phyloP scores from a whole-genome alignment of 495 filamentous ascomycete species.

The Aspergillus biplanus region DNA sequence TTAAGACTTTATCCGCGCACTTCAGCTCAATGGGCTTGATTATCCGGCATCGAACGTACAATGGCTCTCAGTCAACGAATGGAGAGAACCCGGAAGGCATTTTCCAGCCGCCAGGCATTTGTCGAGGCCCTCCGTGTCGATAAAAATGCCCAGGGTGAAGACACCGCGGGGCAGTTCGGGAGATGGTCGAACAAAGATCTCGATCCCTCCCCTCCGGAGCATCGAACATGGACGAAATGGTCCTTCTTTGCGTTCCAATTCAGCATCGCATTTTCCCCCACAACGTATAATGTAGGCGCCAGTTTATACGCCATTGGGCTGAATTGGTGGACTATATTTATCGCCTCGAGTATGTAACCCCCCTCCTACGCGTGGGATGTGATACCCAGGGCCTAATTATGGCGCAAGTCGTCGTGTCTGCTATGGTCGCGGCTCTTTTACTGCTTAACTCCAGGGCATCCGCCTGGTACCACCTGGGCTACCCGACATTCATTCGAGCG shows the following conservation, averaged over 20 bases:
- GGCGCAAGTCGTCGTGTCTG: not conserved
- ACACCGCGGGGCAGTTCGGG: not conserved
- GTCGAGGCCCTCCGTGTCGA: slow-evolving; percentile 7
- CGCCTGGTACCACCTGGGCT: slow-evolving; percentile 4
- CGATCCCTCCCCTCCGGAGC: slow-evolving; percentile 3
- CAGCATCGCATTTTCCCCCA: slow-evolving; percentile 11
- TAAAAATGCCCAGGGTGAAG: not conserved
- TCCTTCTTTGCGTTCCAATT: slow-evolving; percentile 10
- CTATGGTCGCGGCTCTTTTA: slow-evolving; percentile 1
- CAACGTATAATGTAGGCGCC: slow-evolving; percentile 8
- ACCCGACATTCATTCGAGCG: slow-evolving; percentile 8
- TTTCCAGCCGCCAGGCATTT: not conserved
- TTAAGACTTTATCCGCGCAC: not conserved
- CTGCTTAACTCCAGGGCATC: slow-evolving; percentile 2
- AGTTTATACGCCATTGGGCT: slow-evolving; percentile 10
- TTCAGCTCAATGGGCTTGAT: not conserved
- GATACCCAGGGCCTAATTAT: not conserved
- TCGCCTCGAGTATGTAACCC: slow-evolving; percentile 6
- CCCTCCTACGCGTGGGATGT: not conserved
- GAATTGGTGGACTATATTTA: slow-evolving; percentile 12
- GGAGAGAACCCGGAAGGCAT: not conserved
- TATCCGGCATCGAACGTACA: no score
- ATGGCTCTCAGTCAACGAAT: not conserved
- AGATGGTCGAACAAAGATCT: slow-evolving; percentile 14
- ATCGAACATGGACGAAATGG: slow-evolving; percentile 7